A percentile compares a stretch with the other conserved stretches of the same genome.
phyloP scores from a whole-genome alignment of 2,329 filamentous ascomycete species.

The Phaeoacremonium minimum region DNA sequence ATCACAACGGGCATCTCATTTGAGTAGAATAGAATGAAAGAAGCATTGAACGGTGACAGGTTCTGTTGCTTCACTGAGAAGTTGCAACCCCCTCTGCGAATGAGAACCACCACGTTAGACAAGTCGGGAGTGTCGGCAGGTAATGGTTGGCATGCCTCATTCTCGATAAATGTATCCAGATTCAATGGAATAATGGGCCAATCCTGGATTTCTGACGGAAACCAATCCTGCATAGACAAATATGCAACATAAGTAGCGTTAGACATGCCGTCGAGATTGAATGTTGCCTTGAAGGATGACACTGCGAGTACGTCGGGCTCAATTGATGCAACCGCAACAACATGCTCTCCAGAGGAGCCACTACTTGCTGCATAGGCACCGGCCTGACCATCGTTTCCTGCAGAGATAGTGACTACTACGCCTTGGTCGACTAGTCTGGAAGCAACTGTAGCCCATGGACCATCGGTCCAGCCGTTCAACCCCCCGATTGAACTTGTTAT shows the following conservation, averaged over 20 bases:
- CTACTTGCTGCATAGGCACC: constrained; percentile 17
- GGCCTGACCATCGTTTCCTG: constrained; percentile 31
- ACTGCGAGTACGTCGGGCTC: constrained; percentile 17
- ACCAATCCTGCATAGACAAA: constrained; percentile 20
- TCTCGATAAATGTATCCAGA: neutral
- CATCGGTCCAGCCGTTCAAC: constrained; percentile 20
- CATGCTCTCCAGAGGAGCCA: constrained; percentile 12
- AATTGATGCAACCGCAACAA: constrained; percentile 14
- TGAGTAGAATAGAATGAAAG: neutral
- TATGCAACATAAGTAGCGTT: constrained; percentile 5
- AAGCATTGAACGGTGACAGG: constrained; percentile 12
- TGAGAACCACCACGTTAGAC: constrained; percentile 27
- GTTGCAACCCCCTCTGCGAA: constrained; percentile 23
- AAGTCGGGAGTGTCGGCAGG: constrained; percentile 29
- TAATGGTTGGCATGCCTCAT: constrained; percentile 22
- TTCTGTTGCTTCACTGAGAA: neutral
- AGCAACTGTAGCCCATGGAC: constrained; percentile 27
- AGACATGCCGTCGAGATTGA: neutral
- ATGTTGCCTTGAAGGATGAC: constrained; percentile 5
- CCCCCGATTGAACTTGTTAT: constrained; percentile 24
- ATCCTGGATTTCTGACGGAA: constrained; percentile 17
- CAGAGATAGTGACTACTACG: constrained; percentile 31
- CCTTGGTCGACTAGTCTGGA: constrained; percentile 33
- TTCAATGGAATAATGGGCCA: neutral
- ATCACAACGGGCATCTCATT: neutral